phyloP scores from a whole-genome alignment of 371 early-diverging fungal species.

The Gilbertella persicaria region DNA sequence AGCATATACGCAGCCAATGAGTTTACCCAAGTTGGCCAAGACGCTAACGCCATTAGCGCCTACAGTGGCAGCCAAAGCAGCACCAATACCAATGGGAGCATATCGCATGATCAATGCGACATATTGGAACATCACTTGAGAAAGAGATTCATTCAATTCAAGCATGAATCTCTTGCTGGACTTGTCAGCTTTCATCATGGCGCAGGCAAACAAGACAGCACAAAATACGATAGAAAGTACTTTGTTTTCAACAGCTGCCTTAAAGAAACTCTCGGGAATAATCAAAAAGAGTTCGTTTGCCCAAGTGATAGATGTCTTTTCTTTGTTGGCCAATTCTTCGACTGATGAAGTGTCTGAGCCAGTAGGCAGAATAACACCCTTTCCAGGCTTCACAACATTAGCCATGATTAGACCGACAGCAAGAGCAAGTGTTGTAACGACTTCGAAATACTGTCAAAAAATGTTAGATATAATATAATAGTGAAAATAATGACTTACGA shows the following conservation, averaged over 20 bases:
- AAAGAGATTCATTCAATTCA: slow-evolving; percentile 57
- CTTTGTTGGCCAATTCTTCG: slow-evolving; percentile 25
- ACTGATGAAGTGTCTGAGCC: slow-evolving; percentile 20
- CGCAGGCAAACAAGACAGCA: slow-evolving; percentile 70
- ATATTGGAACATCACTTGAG: slow-evolving; percentile 73
- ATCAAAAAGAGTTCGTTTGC: slow-evolving; percentile 55
- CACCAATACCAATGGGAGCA: slow-evolving; percentile 77
- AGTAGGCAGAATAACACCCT: slow-evolving; percentile 25
- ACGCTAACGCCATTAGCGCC: slow-evolving; percentile 68
- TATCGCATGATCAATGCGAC: slow-evolving; percentile 70
- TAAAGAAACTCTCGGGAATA: slow-evolving; percentile 59
- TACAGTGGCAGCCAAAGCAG: slow-evolving; percentile 69
- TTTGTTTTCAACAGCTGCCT: slow-evolving; percentile 50
- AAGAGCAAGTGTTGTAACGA: slow-evolving; percentile 70
- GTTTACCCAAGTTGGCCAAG: slow-evolving; percentile 65
- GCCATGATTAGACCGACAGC: slow-evolving; percentile 70
- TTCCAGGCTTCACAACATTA: slow-evolving; percentile 71
- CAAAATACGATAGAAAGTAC: slow-evolving; percentile 73
- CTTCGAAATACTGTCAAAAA: slow-evolving; percentile 59
- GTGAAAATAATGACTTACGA: slow-evolving; percentile 32
- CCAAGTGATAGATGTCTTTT: slow-evolving; percentile 54
- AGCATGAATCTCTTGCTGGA: slow-evolving; percentile 59
- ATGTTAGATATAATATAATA: not conserved
- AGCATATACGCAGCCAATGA: slow-evolving; percentile 70
- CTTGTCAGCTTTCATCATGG: slow-evolving; percentile 57